Conservation (phyloP, 2,329 filamentous ascomycete genomes). For the Peltaster fructicola region DNA sequence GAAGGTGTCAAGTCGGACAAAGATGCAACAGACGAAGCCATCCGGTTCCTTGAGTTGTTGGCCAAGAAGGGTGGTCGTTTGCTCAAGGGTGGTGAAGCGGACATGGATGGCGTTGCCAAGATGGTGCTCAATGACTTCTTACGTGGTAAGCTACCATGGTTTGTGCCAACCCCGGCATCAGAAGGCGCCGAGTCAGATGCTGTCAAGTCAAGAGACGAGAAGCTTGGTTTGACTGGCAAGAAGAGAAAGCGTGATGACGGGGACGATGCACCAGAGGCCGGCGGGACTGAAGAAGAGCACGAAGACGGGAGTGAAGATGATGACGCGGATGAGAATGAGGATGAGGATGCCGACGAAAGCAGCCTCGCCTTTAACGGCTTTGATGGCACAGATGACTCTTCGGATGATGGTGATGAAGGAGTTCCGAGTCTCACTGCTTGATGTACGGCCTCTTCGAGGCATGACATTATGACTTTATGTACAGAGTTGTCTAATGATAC, state of each 20-base stretch:
- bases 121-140: slow-evolving; percentile 96
- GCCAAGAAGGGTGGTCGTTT: slow-evolving; percentile 76
- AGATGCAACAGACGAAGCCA: slow-evolving; percentile 36
- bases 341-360: slow-evolving; percentile 9
- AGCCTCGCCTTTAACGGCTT: slow-evolving; percentile 14
- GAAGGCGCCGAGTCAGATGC: slow-evolving; percentile 31
- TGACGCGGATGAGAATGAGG: slow-evolving; percentile 21
- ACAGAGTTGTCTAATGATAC: too few relatives aligned
- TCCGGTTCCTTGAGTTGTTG: slow-evolving; percentile 71
- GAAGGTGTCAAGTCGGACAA: slow-evolving; percentile 14
- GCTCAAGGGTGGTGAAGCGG: slow-evolving; percentile 82
- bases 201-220: slow-evolving; percentile 53
- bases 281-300: slow-evolving; percentile 4
- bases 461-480: too few relatives aligned
- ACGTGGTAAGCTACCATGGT: slow-evolving; percentile 92
- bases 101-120: slow-evolving; percentile 86
- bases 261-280: slow-evolving; percentile 19
- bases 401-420: slow-evolving; percentile 15
- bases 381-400: slow-evolving; percentile 19
- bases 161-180: slow-evolving; percentile 52
- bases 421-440: too few relatives aligned
- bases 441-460: too few relatives aligned
- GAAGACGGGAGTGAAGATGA: slow-evolving; percentile 5
- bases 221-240: slow-evolving; percentile 65
- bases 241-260: slow-evolving; percentile 47